phyloP scores from a whole-genome alignment of 2,329 filamentous ascomycete genomes.

The Akanthomyces dipterigenus region DNA sequence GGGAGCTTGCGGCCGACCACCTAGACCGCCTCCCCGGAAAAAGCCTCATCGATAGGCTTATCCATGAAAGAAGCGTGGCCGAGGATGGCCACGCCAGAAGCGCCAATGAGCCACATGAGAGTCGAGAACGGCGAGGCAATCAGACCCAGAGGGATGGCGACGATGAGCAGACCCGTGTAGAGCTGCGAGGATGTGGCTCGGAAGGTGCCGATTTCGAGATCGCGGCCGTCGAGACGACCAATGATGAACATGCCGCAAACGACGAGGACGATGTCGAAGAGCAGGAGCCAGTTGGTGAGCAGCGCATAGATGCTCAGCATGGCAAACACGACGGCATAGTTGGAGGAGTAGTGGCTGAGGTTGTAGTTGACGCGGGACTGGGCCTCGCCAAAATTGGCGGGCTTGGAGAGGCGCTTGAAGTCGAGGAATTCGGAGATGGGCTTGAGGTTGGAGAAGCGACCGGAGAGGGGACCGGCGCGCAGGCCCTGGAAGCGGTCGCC shows the following conservation, averaged over 20 bases:
- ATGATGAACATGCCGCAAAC: constrained; percentile 85
- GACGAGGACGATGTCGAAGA: constrained; percentile 90
- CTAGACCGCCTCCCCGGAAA: constrained; percentile 99
- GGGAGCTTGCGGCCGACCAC: constrained; percentile 99
- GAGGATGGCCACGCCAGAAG: constrained; percentile 85
- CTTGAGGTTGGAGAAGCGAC: constrained; percentile 85
- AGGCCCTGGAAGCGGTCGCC: constrained; percentile 78
- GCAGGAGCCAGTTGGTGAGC: constrained; percentile 75
- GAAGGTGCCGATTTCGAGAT: constrained; percentile 78
- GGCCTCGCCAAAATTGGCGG: constrained; percentile 80
- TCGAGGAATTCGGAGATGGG: constrained; percentile 93
- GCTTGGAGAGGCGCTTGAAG: constrained; percentile 92
- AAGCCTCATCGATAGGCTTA: constrained; percentile 99
- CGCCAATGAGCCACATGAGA: constrained; percentile 91
- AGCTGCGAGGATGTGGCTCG: constrained; percentile 86
- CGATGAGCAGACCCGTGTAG: constrained; percentile 78
- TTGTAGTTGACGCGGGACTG: constrained; percentile 97
- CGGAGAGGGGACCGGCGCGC: constrained; percentile 68
- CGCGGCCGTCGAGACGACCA: constrained; percentile 78
- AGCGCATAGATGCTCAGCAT: constrained; percentile 96
- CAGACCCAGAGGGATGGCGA: constrained; percentile 78
- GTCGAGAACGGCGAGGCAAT: constrained; percentile 79
- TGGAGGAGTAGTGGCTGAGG: constrained; percentile 93
- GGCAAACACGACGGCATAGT: constrained; percentile 88
- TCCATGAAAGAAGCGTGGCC: constrained; percentile 95